These are phyloP conservation scores for Tulasnella sp. DNA, from an alignment of 768 basidiomycete genomes.

Conservation along the genomic window DNA sequence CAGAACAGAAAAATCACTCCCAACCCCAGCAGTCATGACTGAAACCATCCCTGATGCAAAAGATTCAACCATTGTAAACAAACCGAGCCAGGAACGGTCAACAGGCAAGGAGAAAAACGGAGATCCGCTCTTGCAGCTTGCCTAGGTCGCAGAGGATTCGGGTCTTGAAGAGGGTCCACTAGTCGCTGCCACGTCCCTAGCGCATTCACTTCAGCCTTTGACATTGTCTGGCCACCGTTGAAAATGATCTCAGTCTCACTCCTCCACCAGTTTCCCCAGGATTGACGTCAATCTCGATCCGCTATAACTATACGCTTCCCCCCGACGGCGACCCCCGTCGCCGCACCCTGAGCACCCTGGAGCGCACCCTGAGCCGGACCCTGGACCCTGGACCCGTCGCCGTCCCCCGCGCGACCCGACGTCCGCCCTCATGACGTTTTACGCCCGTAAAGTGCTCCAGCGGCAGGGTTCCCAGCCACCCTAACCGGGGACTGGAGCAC, in stretches of 20 bases:
- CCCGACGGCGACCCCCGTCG: no score
- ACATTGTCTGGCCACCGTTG: slow-evolving; percentile 1
- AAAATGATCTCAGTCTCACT: not conserved
- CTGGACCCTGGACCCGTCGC: no score
- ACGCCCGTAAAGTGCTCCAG: no score
- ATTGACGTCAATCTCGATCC: slow-evolving; percentile 73
- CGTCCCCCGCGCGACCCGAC: no score
- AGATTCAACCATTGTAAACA: not conserved
- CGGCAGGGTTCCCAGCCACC: no score
- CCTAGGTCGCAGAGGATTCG: not conserved
- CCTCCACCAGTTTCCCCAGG: slow-evolving; percentile 1
- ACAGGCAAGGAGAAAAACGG: not conserved
- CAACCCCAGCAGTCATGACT: not conserved
- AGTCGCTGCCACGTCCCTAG: not conserved
- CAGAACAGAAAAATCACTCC: no score
- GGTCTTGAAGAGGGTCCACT: not conserved
- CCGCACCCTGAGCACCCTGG: no score
- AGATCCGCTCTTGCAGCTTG: not conserved
- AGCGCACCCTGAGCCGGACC: no score
- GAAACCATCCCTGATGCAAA: not conserved
- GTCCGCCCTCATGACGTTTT: no score
- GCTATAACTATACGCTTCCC: no score
- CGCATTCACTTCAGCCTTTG: slow-evolving; percentile 4
- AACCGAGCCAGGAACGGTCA: not conserved
- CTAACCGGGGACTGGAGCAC: no score